These are phyloP conservation scores for Leucocoprinus leucothites DNA, from an alignment of 768 basidiomycete genomes.

Conservation along the genomic window DNA sequence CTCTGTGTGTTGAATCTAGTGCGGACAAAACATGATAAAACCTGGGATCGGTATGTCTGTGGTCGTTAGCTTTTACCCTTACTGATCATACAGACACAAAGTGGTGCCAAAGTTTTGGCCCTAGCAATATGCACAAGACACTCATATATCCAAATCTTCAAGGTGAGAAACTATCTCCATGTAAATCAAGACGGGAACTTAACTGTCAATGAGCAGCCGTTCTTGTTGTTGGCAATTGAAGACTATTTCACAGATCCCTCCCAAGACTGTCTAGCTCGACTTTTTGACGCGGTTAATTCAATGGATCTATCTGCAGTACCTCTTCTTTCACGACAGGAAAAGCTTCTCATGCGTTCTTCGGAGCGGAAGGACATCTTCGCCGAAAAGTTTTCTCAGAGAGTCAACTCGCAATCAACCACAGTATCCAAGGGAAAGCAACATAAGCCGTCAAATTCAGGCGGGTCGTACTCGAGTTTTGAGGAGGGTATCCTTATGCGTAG, in stretches of 20 bases:
- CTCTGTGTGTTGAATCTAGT: slow-evolving; percentile 91
- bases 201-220: slow-evolving; percentile 55
- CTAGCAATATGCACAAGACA: slow-evolving; percentile 91
- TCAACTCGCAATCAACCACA: slow-evolving; percentile 25
- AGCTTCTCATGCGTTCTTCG: slow-evolving; percentile 82
- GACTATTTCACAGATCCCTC: slow-evolving; percentile 92
- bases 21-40: slow-evolving; percentile 87
- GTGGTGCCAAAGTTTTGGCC: slow-evolving; percentile 93
- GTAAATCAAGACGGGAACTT: not conserved
- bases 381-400: slow-evolving; percentile 64
- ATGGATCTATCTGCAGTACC: slow-evolving; percentile 86
- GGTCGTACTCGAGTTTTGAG: slow-evolving; percentile 69
- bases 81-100: slow-evolving; percentile 23
- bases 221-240: slow-evolving; percentile 90
- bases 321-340: slow-evolving; percentile 74
- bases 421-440: slow-evolving; percentile 30
- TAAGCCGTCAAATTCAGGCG: slow-evolving; percentile 52
- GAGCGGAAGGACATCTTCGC: slow-evolving; percentile 91
- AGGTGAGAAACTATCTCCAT: slow-evolving; percentile 46
- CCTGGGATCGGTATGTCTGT: slow-evolving; percentile 60
- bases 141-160: slow-evolving; percentile 95
- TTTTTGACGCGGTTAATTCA: slow-evolving; percentile 92
- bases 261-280: slow-evolving; percentile 81
- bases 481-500: slow-evolving; percentile 56
- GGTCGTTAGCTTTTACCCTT: not conserved